phyloP scores from a whole-genome alignment of 2,329 filamentous ascomycete species.

The Arthrocladium fulminans region DNA sequence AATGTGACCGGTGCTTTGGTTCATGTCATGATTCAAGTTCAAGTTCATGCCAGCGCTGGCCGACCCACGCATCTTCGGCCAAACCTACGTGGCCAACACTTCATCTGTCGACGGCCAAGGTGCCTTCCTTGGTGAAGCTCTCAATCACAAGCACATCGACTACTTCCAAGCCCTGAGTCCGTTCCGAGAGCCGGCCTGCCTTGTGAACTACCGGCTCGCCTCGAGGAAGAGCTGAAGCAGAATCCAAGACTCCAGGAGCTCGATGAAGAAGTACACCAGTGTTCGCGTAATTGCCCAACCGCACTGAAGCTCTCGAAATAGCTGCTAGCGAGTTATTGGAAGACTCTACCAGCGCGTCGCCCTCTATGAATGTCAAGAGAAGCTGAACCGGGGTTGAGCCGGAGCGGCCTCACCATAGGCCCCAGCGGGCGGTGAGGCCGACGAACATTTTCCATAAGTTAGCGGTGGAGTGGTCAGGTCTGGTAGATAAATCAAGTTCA shows the following conservation, averaged over 20 bases:
- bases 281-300: background rate
- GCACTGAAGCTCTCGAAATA: conserved; percentile 1
- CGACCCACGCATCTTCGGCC: conserved; percentile 12
- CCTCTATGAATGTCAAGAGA: conserved; percentile 10
- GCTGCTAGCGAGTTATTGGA: background rate
- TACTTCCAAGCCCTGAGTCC: conserved; percentile 17
- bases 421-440: no score
- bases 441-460: no score
- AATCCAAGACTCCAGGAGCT: conserved; percentile 9
- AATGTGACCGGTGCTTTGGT: no score
- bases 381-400: no score
- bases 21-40: no score
- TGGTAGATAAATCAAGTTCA: no score
- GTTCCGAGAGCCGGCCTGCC: conserved; percentile 16
- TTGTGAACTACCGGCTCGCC: conserved; percentile 10
- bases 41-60: no score
- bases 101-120: conserved; percentile 17
- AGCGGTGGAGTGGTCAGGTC: no score
- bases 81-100: conserved; percentile 15
- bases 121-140: conserved; percentile 13
- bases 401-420: no score
- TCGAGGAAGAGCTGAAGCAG: conserved; percentile 12
- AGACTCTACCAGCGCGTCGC: background rate
- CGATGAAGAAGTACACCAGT: conserved; percentile 8
- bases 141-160: conserved; percentile 15